Percentiles rank a stretch among this genome's conserved stretches.
These are phyloP conservation scores for Solanum hybrid DNA, from an alignment of 305 asterid species.

Conservation along the genomic window DNA sequence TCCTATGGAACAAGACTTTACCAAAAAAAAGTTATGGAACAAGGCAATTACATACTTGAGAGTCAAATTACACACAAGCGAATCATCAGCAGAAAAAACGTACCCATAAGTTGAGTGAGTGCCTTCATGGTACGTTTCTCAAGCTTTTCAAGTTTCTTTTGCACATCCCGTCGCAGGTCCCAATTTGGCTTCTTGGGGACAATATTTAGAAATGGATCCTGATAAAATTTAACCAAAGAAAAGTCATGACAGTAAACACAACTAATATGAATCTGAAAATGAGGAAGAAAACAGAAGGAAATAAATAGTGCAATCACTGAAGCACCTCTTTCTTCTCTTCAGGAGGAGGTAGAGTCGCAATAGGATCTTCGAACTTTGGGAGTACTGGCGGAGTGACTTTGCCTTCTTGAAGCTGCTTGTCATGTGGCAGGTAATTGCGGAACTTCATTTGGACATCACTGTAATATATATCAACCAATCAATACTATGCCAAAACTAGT, in stretches of 20 bases:
- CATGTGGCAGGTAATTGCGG: slow-evolving; percentile 95
- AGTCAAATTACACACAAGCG: background rate
- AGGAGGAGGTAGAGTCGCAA: slow-evolving; percentile 41
- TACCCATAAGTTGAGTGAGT: slow-evolving; percentile 65
- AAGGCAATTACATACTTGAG: background rate
- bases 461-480: background rate
- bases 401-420: slow-evolving; percentile 92
- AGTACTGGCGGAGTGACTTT: slow-evolving; percentile 78
- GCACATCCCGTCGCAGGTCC: slow-evolving; percentile 94
- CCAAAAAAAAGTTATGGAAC: background rate
- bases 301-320: background rate
- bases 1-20: background rate
- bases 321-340: slow-evolving; percentile 79
- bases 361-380: slow-evolving; percentile 90
- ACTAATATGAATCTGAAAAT: background rate
- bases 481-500: slow-evolving; percentile 12
- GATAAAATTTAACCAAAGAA: slow-evolving; percentile 1
- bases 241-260: background rate
- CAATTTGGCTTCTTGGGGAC: slow-evolving; percentile 98
- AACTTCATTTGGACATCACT: slow-evolving; percentile 58
- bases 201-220: slow-evolving; percentile 91
- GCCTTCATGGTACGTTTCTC: slow-evolving; percentile 88
- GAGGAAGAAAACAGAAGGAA: background rate
- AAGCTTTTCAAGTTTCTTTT: slow-evolving; percentile 84
- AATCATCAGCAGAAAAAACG: slow-evolving; percentile 3